Evolutionary conservation across 805 yeast species (phyloP).

Genomic region (Zygosaccharomyces bailii): DNA sequence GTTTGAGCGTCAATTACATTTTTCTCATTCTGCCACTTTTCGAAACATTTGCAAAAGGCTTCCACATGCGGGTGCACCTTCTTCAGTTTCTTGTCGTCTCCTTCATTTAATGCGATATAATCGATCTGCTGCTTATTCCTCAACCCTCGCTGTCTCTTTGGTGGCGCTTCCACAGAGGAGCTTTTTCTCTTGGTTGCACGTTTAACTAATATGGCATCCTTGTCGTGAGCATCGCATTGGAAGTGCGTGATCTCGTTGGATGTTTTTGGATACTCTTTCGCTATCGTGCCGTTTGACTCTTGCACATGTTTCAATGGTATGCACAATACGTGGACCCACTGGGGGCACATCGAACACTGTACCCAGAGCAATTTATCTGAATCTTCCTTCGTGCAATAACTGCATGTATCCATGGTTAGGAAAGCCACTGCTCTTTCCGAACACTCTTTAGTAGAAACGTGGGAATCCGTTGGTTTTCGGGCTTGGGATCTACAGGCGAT

Average conservation of each 20-base stretch:
- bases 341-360: conserved; percentile 23
- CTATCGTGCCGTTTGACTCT: conserved; percentile 6
- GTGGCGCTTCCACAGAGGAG: conserved; percentile 2
- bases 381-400: conserved; percentile 14
- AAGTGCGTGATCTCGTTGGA: conserved; percentile 14
- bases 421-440: not conserved
- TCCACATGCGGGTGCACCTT: conserved; percentile 59
- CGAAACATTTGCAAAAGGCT: conserved; percentile 25
- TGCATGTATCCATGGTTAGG: conserved; percentile 13
- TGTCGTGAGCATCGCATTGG: conserved; percentile 16
- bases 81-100: conserved; percentile 50
- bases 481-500: not conserved
- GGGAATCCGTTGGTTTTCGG: not conserved
- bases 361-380: conserved; percentile 21
- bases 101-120: conserved; percentile 75
- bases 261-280: conserved; percentile 7
- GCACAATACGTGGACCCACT: conserved; percentile 24
- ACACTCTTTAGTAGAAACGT: not conserved
- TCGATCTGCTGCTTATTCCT: conserved; percentile 60
- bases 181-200: conserved; percentile 1
- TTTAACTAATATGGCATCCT: conserved; percentile 4
- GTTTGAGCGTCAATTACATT: conserved; percentile 17
- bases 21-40: conserved; percentile 20
- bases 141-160: conserved; percentile 47
- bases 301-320: conserved; percentile 17